Percentiles rank a stretch among this genome's conserved stretches.
phyloP scores from a whole-genome alignment of 2,329 filamentous ascomycete genomes.

The Pleurostoma richardsiae region DNA sequence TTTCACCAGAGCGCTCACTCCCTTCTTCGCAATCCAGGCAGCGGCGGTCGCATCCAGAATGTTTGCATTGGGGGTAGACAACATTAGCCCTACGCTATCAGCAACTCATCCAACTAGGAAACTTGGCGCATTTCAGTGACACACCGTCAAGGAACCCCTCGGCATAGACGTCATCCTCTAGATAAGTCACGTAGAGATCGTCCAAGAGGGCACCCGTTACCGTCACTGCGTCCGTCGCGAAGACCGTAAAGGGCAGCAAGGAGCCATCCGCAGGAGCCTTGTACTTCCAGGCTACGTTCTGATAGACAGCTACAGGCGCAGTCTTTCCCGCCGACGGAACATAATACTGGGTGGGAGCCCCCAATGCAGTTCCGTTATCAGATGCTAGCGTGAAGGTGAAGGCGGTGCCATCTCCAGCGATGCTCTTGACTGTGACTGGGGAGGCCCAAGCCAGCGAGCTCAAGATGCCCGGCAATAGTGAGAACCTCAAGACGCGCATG shows the following conservation, averaged over 20 bases:
- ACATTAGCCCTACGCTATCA: neutral
- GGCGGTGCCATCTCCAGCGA: neutral
- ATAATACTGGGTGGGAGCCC: neutral
- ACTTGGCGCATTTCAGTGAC: neutral
- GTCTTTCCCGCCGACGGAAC: neutral
- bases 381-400: neutral
- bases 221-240: neutral
- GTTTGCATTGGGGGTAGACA: neutral
- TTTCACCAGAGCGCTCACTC: neutral
- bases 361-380: neutral
- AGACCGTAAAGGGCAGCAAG: neutral
- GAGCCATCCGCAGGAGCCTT: neutral
- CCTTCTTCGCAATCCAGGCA: neutral
- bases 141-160: neutral
- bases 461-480: too few species aligned
- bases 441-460: too few species aligned
- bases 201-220: neutral
- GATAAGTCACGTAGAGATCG: neutral
- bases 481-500: too few species aligned
- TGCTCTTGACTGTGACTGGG: too few species aligned
- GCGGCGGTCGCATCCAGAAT: neutral
- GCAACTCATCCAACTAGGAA: neutral
- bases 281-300: neutral
- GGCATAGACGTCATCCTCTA: neutral
- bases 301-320: neutral